These are phyloP conservation scores for Macaranga tanarius DNA, from an alignment of 441 rosid genomes.

Conservation along the genomic window DNA sequence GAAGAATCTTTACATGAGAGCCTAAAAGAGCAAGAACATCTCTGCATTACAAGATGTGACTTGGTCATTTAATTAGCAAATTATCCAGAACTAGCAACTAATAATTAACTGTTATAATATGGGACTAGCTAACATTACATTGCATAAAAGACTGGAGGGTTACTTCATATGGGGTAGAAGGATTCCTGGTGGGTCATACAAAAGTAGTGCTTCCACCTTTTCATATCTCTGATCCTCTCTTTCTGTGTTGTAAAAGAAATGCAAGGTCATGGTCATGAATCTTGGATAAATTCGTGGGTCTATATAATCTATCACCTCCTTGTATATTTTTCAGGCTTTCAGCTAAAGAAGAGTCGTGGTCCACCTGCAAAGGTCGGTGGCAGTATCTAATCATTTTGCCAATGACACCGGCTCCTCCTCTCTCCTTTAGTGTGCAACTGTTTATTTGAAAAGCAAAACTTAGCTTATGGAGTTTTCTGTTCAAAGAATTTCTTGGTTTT, in stretches of 20 bases:
- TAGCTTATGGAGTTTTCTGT: constrained; percentile 19
- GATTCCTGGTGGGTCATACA: background rate
- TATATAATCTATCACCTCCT: background rate
- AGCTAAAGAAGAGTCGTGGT: constrained; percentile 11
- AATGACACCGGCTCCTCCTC: background rate
- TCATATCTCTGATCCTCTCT: background rate
- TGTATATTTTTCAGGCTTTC: background rate
- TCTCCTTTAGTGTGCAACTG: background rate
- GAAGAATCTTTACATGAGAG: no score
- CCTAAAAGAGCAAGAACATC: no score
- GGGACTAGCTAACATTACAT: no score
- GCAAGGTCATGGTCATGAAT: background rate
- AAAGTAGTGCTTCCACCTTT: background rate
- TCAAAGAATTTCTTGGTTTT: background rate
- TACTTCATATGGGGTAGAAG: background rate
- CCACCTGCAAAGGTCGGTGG: constrained; percentile 25
- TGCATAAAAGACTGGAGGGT: no score
- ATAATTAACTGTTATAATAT: no score
- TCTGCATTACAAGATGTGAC: no score
- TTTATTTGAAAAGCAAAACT: background rate
- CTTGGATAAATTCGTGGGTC: constrained; percentile 22
- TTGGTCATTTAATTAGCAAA: no score
- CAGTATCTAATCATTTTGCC: constrained; percentile 8
- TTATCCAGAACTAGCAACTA: no score
- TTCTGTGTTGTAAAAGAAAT: background rate